These are phyloP conservation scores for Solanum clarkiae DNA, from an alignment of 257 asterid genomes.

Conservation along the genomic window DNA sequence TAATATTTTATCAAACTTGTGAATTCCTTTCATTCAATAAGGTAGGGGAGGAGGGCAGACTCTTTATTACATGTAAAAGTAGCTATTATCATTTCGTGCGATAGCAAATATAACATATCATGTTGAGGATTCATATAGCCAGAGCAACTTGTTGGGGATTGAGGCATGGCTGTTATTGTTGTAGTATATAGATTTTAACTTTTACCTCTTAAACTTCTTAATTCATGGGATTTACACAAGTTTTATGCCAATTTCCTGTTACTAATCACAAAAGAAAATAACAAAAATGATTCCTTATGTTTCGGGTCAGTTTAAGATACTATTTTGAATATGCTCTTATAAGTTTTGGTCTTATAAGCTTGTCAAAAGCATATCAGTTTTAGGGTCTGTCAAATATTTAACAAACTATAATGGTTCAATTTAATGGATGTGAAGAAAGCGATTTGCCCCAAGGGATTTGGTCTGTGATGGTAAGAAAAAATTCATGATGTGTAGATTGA, in stretches of 20 bases:
- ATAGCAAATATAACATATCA: neutral
- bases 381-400: neutral
- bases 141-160: neutral
- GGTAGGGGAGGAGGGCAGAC: neutral
- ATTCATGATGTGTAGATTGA: neutral
- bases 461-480: neutral
- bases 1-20: neutral
- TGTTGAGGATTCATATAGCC: neutral
- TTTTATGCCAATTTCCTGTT: neutral
- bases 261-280: neutral
- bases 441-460: neutral
- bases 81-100: neutral
- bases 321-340: neutral
- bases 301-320: neutral
- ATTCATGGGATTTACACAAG: neutral
- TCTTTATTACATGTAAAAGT: neutral
- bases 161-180: neutral
- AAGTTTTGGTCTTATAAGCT: neutral
- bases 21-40: neutral
- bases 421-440: neutral
- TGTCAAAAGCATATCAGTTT: neutral
- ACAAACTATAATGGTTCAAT: neutral
- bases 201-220: neutral
- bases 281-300: neutral
- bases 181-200: neutral